Evolutionary conservation across 345 rosid genomes (phyloP).

Genomic region (Bruguiera parviflora): DNA sequence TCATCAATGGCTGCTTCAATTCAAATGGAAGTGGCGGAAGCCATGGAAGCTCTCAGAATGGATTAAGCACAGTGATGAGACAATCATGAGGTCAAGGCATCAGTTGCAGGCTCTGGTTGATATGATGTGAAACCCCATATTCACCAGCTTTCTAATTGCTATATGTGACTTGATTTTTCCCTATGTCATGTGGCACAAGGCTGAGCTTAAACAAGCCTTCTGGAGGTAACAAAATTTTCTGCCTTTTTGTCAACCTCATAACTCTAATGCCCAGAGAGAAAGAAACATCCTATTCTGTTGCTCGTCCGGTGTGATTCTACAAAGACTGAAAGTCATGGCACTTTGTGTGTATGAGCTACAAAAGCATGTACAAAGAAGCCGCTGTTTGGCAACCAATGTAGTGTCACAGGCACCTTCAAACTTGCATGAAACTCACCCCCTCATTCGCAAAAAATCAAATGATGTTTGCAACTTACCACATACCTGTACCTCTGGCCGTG

Average conservation of each 20-base stretch:
- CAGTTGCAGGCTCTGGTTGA: constrained; percentile 15
- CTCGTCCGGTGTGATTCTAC: too few relatives aligned
- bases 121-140: constrained; percentile 24
- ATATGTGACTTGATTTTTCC: constrained; percentile 19
- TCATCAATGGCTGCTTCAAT: constrained; percentile 27
- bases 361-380: too few relatives aligned
- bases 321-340: too few relatives aligned
- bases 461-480: too few relatives aligned
- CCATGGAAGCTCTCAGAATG: constrained; percentile 29
- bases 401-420: too few relatives aligned
- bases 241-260: background rate
- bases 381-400: too few relatives aligned
- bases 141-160: constrained; percentile 17
- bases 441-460: too few relatives aligned
- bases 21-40: constrained; percentile 33
- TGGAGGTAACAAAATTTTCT: constrained; percentile 27
- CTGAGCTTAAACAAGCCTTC: constrained; percentile 5
- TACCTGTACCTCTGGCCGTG: too few relatives aligned
- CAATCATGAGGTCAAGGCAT: constrained; percentile 21
- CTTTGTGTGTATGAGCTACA: too few relatives aligned
- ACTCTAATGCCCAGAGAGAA: background rate
- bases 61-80: constrained; percentile 25
- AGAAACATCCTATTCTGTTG: background rate
- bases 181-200: constrained; percentile 15
- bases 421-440: too few relatives aligned